Evolutionary conservation across 2,329 filamentous ascomycete species (phyloP).

Genomic region (Trichoderma sp.): DNA sequence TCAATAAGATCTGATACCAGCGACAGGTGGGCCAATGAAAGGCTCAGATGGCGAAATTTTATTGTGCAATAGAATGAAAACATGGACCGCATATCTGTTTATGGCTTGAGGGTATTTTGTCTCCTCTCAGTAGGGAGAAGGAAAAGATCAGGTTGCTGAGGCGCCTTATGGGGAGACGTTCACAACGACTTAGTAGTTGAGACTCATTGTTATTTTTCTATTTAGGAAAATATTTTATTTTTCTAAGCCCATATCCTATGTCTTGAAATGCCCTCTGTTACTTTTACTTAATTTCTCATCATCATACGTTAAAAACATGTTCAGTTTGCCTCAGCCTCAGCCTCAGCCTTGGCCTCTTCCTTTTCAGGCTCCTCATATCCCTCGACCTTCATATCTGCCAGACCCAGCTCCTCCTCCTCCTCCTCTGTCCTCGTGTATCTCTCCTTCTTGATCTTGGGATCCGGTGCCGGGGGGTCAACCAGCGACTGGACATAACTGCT

Average conservation of each 20-base stretch:
- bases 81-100: too few species aligned
- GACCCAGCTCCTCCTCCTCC: conserved; percentile 88
- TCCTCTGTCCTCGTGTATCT: conserved; percentile 85
- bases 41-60: too few species aligned
- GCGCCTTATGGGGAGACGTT: background rate
- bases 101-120: too few species aligned
- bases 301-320: background rate
- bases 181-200: background rate
- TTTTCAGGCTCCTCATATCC: conserved; percentile 61
- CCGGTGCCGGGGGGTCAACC: conserved; percentile 65
- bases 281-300: background rate
- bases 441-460: conserved; percentile 76
- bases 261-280: background rate
- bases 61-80: too few species aligned
- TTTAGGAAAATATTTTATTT: background rate
- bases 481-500: conserved; percentile 93
- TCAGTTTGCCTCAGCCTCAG: background rate
- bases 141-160: too few species aligned
- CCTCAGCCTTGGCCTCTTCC: conserved; percentile 23
- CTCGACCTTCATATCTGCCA: conserved; percentile 91
- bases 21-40: too few species aligned
- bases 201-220: background rate
- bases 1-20: too few species aligned
- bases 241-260: background rate
- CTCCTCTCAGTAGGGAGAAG: too few species aligned